These are phyloP conservation scores for Thelephora ganbajun DNA, from an alignment of 768 basidiomycete genomes.

Conservation along the genomic window DNA sequence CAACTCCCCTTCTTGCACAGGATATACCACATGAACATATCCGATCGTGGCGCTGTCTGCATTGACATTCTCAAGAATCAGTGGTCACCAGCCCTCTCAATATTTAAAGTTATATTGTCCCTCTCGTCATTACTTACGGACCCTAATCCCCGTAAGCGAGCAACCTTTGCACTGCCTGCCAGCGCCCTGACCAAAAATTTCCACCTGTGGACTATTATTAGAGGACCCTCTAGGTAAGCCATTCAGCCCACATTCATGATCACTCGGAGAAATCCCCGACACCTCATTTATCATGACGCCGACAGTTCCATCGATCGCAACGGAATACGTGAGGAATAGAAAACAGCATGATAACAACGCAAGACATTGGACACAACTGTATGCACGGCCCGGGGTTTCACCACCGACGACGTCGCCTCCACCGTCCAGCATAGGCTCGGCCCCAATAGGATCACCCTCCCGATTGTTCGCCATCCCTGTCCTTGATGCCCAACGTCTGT, in stretches of 20 bases:
- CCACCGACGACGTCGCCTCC: conserved; percentile 13
- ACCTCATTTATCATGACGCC: neutral
- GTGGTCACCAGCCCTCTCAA: conserved; percentile 88
- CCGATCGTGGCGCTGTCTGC: conserved; percentile 64
- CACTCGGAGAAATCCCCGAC: neutral
- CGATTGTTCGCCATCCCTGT: neutral
- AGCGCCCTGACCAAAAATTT: neutral
- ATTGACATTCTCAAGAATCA: conserved; percentile 88
- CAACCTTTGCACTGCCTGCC: neutral
- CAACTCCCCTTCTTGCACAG: conserved; percentile 20
- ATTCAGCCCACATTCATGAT: neutral
- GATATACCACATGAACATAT: conserved; percentile 88
- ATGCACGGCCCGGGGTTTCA: conserved; percentile 39
- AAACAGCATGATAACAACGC: conserved; percentile 66
- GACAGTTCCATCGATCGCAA: conserved; percentile 58
- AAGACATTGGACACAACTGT: conserved; percentile 61
- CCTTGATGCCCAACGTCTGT: neutral
- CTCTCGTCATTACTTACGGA: conserved; percentile 87
- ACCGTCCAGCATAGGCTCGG: neutral
- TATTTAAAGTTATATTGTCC: conserved; percentile 91
- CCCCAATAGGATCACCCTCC: conserved; percentile 6
- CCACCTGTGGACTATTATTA: conserved; percentile 15
- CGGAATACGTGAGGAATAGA: conserved; percentile 50
- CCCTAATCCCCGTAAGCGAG: conserved; percentile 74
- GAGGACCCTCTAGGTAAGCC: conserved; percentile 58